phyloP scores from a whole-genome alignment of 306 rosid species.

The Dalbergia cochinchinensis region DNA sequence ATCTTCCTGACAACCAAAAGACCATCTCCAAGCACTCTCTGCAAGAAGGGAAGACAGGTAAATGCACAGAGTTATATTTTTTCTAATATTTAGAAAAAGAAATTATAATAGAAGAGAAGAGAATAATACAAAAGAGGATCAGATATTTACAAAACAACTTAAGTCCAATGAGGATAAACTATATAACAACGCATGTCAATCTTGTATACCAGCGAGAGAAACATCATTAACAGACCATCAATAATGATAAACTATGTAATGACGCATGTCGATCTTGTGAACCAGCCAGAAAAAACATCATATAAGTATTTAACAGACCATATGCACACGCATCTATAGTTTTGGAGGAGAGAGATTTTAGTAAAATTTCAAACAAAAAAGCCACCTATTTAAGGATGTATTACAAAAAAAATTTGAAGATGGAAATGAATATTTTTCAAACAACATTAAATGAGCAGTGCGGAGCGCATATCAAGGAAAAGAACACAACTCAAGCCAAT shows the following conservation, averaged over 20 bases:
- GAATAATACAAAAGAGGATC: too few species aligned
- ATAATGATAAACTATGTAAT: too few species aligned
- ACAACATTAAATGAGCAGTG: conserved; percentile 15
- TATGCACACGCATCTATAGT: background rate
- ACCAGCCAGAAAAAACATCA: too few species aligned
- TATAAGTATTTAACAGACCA: too few species aligned
- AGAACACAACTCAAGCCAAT: background rate
- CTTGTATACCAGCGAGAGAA: too few species aligned
- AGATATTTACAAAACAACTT: too few species aligned
- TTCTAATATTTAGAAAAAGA: background rate
- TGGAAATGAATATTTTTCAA: background rate
- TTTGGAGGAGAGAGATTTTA: conserved; percentile 27
- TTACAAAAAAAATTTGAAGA: background rate
- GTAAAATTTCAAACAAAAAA: conserved; percentile 22
- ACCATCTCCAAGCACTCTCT: conserved; percentile 99
- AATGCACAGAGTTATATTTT: background rate
- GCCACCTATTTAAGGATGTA: background rate
- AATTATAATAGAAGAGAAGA: too few species aligned
- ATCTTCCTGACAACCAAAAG: conserved; percentile 96
- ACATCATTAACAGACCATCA: too few species aligned
- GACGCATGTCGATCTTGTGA: too few species aligned
- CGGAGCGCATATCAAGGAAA: conserved; percentile 4
- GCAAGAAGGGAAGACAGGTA: conserved; percentile 43
- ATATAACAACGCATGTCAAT: too few species aligned
- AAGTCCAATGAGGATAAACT: too few species aligned